A percentile compares a stretch with the other conserved stretches of the same genome.
These are phyloP conservation scores for Strigomonas oncopelti DNA, from an alignment of 208 protist genomes.

Conservation along the genomic window DNA sequence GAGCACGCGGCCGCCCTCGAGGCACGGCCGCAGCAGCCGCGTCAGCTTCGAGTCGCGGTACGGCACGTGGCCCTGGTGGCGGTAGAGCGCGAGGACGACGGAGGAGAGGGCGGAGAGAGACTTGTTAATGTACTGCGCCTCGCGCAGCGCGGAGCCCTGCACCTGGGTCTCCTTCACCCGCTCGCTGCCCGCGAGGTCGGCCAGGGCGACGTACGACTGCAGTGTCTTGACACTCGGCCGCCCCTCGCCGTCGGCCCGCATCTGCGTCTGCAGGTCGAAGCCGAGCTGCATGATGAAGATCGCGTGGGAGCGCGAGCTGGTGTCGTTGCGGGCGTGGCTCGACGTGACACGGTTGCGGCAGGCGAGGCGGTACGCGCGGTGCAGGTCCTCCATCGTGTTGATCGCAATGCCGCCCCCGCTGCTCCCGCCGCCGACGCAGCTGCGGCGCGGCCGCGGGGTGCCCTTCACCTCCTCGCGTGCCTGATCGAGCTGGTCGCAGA, in stretches of 20 bases:
- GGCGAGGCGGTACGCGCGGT: constrained; percentile 55
- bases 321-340: constrained; percentile 63
- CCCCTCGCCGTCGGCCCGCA: constrained; percentile 10
- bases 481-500: constrained; percentile 68
- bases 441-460: constrained; percentile 18
- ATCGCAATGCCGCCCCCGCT: constrained; percentile 63
- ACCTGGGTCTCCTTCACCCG: constrained; percentile 89
- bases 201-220: constrained; percentile 86
- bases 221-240: constrained; percentile 19
- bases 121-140: constrained; percentile 92
- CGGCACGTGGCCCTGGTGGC: constrained; percentile 72
- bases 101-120: constrained; percentile 84
- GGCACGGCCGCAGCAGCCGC: constrained; percentile 79
- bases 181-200: constrained; percentile 97
- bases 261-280: constrained; percentile 44
- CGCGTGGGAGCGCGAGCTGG: constrained; percentile 83
- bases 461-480: constrained; percentile 19
- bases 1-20: constrained; percentile 76
- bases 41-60: constrained; percentile 92
- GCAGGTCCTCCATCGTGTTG: constrained; percentile 59
- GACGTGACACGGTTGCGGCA: constrained; percentile 76
- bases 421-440: not conserved
- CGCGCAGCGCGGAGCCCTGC: constrained; percentile 60
- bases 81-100: constrained; percentile 79
- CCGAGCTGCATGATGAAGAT: constrained; percentile 82